Conservation (phyloP, 805 yeast species). For the Hanseniaspora singularis region DNA sequence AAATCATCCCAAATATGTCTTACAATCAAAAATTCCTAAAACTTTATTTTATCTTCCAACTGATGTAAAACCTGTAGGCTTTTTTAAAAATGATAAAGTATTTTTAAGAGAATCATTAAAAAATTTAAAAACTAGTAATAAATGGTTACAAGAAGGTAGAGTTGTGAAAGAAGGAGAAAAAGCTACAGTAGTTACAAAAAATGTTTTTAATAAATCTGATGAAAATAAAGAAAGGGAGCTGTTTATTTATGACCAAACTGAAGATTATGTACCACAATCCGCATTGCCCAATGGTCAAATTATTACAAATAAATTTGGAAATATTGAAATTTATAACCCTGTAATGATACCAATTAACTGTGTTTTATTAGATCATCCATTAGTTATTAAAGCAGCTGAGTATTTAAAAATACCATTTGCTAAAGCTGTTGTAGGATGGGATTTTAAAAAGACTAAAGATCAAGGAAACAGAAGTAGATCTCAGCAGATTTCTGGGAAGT, state of each 20-base stretch:
- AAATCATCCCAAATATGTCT: slow-evolving; percentile 73
- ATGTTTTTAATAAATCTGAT: slow-evolving; percentile 32
- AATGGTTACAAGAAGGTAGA: slow-evolving; percentile 79
- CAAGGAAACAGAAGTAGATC: slow-evolving; percentile 37
- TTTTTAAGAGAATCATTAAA: slow-evolving; percentile 57
- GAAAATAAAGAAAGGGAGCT: slow-evolving; percentile 40
- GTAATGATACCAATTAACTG: slow-evolving; percentile 81
- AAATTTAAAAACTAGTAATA: slow-evolving; percentile 55
- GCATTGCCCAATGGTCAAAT: slow-evolving; percentile 47
- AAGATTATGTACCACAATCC: slow-evolving; percentile 53
- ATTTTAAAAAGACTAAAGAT: slow-evolving; percentile 56
- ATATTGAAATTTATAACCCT: slow-evolving; percentile 65
- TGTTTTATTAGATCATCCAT: slow-evolving; percentile 41
- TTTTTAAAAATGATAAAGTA: slow-evolving; percentile 48
- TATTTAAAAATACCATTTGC: slow-evolving; percentile 66
- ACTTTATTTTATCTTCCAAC: slow-evolving; percentile 58
- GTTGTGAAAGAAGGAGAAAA: slow-evolving; percentile 57
- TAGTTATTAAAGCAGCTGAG: slow-evolving; percentile 60
- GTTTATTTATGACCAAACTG: slow-evolving; percentile 72
- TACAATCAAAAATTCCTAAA: slow-evolving; percentile 51
- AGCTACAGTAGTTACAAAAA: slow-evolving; percentile 40
- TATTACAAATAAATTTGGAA: slow-evolving; percentile 67
- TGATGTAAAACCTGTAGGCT: slow-evolving; percentile 58
- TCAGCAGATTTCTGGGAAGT: background rate
- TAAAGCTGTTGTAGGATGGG: slow-evolving; percentile 77